Evolutionary conservation across 169 alveolate species (phyloP), one percentile per base, ranked within the genome.

Genomic region (Pseudocohnilembus persalinus): DNA sequence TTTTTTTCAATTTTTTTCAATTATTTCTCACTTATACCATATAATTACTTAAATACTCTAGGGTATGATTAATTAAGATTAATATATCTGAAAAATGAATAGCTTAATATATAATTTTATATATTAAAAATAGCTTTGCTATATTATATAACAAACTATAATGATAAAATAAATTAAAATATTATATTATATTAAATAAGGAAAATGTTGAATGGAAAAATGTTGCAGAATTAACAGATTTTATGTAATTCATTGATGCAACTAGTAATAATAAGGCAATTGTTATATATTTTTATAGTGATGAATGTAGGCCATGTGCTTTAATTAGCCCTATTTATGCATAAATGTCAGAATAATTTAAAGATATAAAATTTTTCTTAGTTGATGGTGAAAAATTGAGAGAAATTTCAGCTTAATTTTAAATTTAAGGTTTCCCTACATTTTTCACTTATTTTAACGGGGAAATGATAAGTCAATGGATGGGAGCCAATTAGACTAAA

Each of bases 301-400:
- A 88, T 31, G 79, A 84, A 88, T 88, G 92, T 73, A 88, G 89
- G 0, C 89, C 92, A 33, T 88, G 89, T 34, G 63, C 83, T 72
- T 34, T 34, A 26, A 83, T 88, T 24, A 84, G 79, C 16, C 89
- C 92, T 29, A 11, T 74, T 28, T 83, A 78, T 81, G 72, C 34
- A 64, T 30, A 86, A 80, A 74, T 77, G 68, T 77, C 82, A 27
- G 31, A 78, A 27, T 72, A 86, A 29, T 49, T 80, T 31, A 83
- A 82, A 29, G 31, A 79, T 73, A 81, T 81, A 15, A 74, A 86
- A 26, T 86, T 85, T 75, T 80, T 35, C 63, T 35, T 68, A 30
- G 87, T 86, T 11, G 75, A 86, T 29, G 81, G 78, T 20, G 90
- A 80, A 15, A 86, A 85, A 79, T 29, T 49, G 25, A 34, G 29